A percentile compares a stretch with the other conserved stretches of the same genome.
phyloP scores from a whole-genome alignment of 257 asterid genomes.

The Solanum gandarillasii region DNA sequence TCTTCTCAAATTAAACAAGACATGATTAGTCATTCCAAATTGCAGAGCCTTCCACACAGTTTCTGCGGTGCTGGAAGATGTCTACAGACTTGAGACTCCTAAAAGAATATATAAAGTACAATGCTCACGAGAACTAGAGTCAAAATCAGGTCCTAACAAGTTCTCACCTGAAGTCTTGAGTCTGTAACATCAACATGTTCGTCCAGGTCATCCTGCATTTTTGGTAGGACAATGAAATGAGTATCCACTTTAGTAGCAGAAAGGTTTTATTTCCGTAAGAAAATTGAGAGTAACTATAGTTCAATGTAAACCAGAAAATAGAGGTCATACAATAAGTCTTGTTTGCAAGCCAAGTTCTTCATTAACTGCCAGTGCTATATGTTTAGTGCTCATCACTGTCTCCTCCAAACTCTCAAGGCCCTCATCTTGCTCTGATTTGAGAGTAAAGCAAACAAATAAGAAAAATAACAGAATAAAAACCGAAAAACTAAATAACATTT shows the following conservation, averaged over 20 bases:
- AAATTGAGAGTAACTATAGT: not conserved
- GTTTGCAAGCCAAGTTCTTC: constrained; percentile 92
- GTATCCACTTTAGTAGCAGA: not conserved
- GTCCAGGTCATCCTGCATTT: constrained; percentile 61
- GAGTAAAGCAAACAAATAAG: not conserved
- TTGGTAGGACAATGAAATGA: not conserved
- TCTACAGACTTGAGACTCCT: not conserved
- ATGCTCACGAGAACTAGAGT: not conserved
- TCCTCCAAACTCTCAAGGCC: constrained; percentile 86
- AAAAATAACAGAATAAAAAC: not conserved
- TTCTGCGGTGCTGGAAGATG: not conserved
- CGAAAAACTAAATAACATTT: not conserved
- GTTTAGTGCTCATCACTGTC: constrained; percentile 87
- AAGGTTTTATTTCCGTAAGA: not conserved
- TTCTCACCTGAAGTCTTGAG: constrained; percentile 59
- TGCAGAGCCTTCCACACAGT: not conserved
- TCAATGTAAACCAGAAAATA: constrained; percentile 1
- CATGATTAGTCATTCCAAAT: not conserved
- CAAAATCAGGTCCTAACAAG: not conserved
- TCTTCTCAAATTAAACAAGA: not conserved
- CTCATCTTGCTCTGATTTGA: constrained; percentile 78
- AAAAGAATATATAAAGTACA: not conserved
- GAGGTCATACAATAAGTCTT: constrained; percentile 66
- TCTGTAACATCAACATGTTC: constrained; percentile 74
- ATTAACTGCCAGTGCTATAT: constrained; percentile 86